phyloP scores from a whole-genome alignment of 495 filamentous ascomycete species.

The Tuber microsphaerosporum region DNA sequence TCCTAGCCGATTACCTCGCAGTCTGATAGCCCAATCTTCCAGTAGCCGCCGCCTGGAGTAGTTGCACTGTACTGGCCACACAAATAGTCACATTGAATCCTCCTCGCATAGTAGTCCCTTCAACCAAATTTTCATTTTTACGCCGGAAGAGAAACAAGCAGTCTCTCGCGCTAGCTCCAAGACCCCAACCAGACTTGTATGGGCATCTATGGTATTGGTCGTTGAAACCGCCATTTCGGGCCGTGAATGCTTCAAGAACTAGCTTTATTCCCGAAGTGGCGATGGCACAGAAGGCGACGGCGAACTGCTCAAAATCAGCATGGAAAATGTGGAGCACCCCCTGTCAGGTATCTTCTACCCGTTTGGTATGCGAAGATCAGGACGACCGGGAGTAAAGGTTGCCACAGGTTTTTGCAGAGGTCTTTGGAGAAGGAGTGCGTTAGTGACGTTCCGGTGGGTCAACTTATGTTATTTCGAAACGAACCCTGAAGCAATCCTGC shows the following conservation, averaged over 20 bases:
- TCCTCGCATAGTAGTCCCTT: too few species aligned
- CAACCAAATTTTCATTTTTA: too few species aligned
- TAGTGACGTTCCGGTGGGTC: slow-evolving; percentile 82
- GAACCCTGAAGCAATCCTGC: slow-evolving; percentile 22
- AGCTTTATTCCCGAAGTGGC: slow-evolving; percentile 87
- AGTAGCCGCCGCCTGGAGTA: too few species aligned
- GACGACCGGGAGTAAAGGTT: slow-evolving; percentile 85
- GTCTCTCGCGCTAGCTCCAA: too few species aligned
- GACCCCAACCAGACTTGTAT: slow-evolving; percentile 14
- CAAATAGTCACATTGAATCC: too few species aligned
- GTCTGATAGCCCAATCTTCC: too few species aligned
- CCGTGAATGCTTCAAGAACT: slow-evolving; percentile 65
- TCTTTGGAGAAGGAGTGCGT: slow-evolving; percentile 69
- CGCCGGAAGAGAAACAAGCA: too few species aligned
- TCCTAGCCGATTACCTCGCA: too few species aligned
- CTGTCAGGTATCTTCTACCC: slow-evolving; percentile 42
- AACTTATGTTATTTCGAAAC: slow-evolving; percentile 68
- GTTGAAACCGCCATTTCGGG: slow-evolving; percentile 22
- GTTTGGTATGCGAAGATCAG: slow-evolving; percentile 65
- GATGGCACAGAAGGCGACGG: slow-evolving; percentile 82
- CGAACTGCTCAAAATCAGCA: slow-evolving; percentile 73
- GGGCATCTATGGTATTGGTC: too few species aligned
- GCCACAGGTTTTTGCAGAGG: slow-evolving; percentile 71
- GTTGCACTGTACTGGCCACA: too few species aligned
- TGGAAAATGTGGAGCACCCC: slow-evolving; percentile 71